Percentiles rank a stretch among this genome's conserved stretches.
Conservation (phyloP, 83 land plant genomes). For the Picea abies region DNA sequence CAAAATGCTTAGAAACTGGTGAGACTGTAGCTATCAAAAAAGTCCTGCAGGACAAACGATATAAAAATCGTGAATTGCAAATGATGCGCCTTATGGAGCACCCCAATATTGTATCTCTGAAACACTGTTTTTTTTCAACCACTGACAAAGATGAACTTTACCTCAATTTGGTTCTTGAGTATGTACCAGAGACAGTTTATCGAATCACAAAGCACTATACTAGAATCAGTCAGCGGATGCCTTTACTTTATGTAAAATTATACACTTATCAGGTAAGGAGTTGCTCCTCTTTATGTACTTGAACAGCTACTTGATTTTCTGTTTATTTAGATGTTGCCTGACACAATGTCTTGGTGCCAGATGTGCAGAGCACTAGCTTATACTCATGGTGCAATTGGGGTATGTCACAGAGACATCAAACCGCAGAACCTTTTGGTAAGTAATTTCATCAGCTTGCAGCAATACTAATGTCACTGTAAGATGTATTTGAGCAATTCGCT, state of each 20-base stretch:
- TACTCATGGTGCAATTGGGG: conserved; percentile 57
- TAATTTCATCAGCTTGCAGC: background rate
- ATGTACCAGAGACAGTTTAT: conserved; percentile 77
- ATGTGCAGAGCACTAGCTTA: conserved; percentile 80
- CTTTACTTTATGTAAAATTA: conserved; percentile 59
- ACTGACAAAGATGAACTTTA: conserved; percentile 73
- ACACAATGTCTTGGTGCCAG: conserved; percentile 30
- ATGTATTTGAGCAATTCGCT: background rate
- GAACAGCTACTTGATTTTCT: background rate
- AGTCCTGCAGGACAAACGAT: conserved; percentile 76
- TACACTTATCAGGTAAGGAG: conserved; percentile 63
- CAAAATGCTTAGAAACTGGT: conserved; percentile 64
- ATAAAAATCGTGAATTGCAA: conserved; percentile 79
- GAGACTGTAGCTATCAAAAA: conserved; percentile 68
- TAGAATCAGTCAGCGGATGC: conserved; percentile 74
- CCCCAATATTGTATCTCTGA: conserved; percentile 65
- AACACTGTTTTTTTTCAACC: conserved; percentile 78
- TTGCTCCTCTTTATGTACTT: conserved; percentile 6
- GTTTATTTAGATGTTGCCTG: background rate
- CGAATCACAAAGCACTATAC: conserved; percentile 67
- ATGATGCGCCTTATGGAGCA: conserved; percentile 76
- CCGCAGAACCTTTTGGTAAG: conserved; percentile 86
- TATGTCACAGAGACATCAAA: conserved; percentile 86
- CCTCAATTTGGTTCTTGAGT: conserved; percentile 74
- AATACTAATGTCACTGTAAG: background rate